Base-by-base conservation (phyloP, 2,329 filamentous ascomycete species). In the Thelonectria discophora region DNA sequence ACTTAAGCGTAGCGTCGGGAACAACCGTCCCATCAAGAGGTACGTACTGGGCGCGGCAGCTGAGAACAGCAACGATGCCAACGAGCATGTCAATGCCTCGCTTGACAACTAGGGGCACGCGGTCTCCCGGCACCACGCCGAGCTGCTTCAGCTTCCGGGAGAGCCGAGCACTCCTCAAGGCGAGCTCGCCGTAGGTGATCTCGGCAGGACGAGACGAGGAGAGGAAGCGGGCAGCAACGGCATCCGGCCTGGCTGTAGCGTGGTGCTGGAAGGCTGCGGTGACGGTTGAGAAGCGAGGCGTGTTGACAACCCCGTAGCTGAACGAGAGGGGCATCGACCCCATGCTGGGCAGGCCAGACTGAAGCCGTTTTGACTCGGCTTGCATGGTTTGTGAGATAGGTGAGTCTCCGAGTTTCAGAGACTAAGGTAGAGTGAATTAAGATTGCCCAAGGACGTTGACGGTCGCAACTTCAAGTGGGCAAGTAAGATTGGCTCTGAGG, bases 41-140 rank as follows among this genome's bases (percentile, higher is more conserved):
- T 5, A 87, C 80, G 67, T 88, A 88, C 62, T 88, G 84, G 18
- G 81, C 85, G 12, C 85, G 84, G 45, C 81, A 81, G 43, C 83
- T 83, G 18, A 88, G 70, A 12, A 86, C 75, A 1, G 84, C 84
- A 39, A 86, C 73, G 46, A 87, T 86, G 20, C 82, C 84, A 45
- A 86, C 78, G 3, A 86, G 74, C 83, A 88, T 86, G 64, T 85
- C 82, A 56, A 85, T 74, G 37, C 84, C 82, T 17, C 85, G 78
- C 59, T 82, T 82, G 49, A 83, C 81, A 24, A 87, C 81, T n/a
- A 87, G 76, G 24, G 82, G 83, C 8, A 86, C 79, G 49, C 82
- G 76, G 66, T 85, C 79, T 5, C 78, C 76, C n/a, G 79, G 79
- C 34, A 71, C 66, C 18, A 84, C 75, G 18, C 81, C 82, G 3